These are phyloP conservation scores for Crotalaria pallida DNA, from an alignment of 306 rosid genomes.

Conservation along the genomic window DNA sequence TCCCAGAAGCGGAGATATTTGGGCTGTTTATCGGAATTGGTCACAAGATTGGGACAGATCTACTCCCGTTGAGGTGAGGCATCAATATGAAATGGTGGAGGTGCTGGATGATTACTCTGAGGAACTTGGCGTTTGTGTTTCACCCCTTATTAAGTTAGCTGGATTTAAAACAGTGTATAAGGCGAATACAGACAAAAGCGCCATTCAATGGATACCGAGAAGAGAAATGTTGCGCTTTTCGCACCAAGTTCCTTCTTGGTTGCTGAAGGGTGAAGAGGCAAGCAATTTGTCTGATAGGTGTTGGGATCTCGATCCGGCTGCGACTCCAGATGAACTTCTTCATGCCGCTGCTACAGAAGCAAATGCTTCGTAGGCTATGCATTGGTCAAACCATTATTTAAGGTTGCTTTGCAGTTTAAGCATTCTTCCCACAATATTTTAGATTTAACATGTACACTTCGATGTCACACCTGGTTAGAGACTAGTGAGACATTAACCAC, in stretches of 20 bases:
- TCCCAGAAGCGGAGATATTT: constrained; percentile 78
- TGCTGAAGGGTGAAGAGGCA: constrained; percentile 51
- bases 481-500: constrained; percentile 52
- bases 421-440: constrained; percentile 54
- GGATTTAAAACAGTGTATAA: constrained; percentile 89
- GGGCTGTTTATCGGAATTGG: constrained; percentile 96
- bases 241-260: constrained; percentile 93
- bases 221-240: constrained; percentile 91
- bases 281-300: constrained; percentile 61
- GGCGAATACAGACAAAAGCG: constrained; percentile 54
- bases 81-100: constrained; percentile 95
- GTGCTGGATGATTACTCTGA: constrained; percentile 88
- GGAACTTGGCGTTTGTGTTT: constrained; percentile 78
- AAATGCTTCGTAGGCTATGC: constrained; percentile 26
- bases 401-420: constrained; percentile 30
- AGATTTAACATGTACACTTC: constrained; percentile 91
- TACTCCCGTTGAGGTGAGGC: constrained; percentile 83
- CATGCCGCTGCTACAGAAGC: constrained; percentile 51
- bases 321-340: constrained; percentile 95
- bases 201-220: constrained; percentile 77
- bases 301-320: constrained; percentile 98
- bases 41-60: constrained; percentile 77
- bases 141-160: constrained; percentile 72
- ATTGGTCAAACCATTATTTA: constrained; percentile 32
- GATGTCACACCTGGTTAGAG: constrained; percentile 58